Conservation (phyloP, 2,329 filamentous ascomycete genomes). For the Grosmannia serpens region DNA sequence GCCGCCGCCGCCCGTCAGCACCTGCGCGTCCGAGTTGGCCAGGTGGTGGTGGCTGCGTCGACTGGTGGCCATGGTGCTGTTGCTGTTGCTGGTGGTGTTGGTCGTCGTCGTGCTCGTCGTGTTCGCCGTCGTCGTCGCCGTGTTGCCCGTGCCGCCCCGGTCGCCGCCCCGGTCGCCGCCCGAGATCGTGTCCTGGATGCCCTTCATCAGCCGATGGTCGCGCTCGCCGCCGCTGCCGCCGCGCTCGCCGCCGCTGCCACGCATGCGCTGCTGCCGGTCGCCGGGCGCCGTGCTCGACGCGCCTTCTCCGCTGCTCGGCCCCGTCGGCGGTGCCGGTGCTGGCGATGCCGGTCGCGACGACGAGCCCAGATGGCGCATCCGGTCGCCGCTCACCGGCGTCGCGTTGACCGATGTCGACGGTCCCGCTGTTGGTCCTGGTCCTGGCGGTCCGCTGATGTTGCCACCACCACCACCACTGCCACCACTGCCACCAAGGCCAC, state of each 20-base stretch:
- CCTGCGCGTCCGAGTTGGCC: constrained; percentile 43
- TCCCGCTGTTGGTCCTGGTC: not conserved
- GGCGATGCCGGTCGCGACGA: not conserved
- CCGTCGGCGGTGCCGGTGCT: not conserved
- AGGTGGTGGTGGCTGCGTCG: constrained; percentile 30
- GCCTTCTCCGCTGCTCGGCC: not conserved
- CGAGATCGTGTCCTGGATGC: constrained; percentile 35
- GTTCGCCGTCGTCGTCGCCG: constrained; percentile 16
- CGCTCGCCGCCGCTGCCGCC: not conserved
- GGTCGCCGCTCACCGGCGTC: constrained; percentile 8
- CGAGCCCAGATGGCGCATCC: constrained; percentile 6
- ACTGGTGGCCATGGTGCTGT: constrained; percentile 15
- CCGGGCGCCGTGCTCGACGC: not conserved
- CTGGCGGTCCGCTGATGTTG: not conserved
- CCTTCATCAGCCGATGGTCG: constrained; percentile 38
- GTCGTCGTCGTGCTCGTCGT: constrained; percentile 23
- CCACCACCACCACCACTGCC: not conserved
- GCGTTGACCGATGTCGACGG: constrained; percentile 11
- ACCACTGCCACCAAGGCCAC: too few relatives aligned
- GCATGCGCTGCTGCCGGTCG: not conserved
- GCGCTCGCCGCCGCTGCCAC: not conserved
- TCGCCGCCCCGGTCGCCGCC: constrained; percentile 22
- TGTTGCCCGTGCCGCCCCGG: too few relatives aligned
- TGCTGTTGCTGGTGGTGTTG: constrained; percentile 14
- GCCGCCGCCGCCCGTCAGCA: constrained; percentile 34